A percentile compares a stretch with the other conserved stretches of the same genome.
These are phyloP conservation scores for Cryphonectria naterciae DNA, from an alignment of 2,329 filamentous ascomycete genomes.

Conservation along the genomic window DNA sequence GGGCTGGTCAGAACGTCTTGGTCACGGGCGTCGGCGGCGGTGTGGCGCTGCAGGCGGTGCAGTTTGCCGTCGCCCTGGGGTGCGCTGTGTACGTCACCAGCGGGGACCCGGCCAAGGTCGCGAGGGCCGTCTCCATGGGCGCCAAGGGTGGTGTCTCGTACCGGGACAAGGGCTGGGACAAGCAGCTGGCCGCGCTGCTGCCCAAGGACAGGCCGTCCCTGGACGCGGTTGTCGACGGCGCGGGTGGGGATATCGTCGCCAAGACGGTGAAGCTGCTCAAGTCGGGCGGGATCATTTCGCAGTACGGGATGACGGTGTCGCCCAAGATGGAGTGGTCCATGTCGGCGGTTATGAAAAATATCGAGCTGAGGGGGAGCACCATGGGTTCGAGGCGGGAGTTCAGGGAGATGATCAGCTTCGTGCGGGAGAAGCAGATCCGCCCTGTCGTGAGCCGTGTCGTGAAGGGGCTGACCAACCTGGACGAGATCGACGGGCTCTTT, in stretches of 20 bases:
- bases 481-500: slow-evolving; percentile 82
- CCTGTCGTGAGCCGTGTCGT: slow-evolving; percentile 79
- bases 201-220: slow-evolving; percentile 68
- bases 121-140: slow-evolving; percentile 71
- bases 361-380: slow-evolving; percentile 83
- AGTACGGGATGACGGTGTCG: slow-evolving; percentile 88
- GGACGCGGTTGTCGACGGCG: slow-evolving; percentile 88
- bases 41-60: slow-evolving; percentile 79
- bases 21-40: slow-evolving; percentile 93
- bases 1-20: slow-evolving; percentile 73
- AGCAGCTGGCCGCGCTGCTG: slow-evolving; percentile 67
- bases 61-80: slow-evolving; percentile 77
- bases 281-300: slow-evolving; percentile 78
- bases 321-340: slow-evolving; percentile 89
- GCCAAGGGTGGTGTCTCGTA: slow-evolving; percentile 84
- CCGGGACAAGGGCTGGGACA: slow-evolving; percentile 79
- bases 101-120: slow-evolving; percentile 74
- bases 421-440: slow-evolving; percentile 70
- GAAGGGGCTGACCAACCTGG: slow-evolving; percentile 73
- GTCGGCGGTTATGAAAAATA: slow-evolving; percentile 81
- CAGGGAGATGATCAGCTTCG: slow-evolving; percentile 85
- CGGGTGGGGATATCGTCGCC: slow-evolving; percentile 81
- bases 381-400: slow-evolving; percentile 94
- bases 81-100: slow-evolving; percentile 83
- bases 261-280: slow-evolving; percentile 72